These are phyloP conservation scores for Penicillium cosmopolitanum DNA, from an alignment of 495 filamentous ascomycete genomes.

Conservation along the genomic window DNA sequence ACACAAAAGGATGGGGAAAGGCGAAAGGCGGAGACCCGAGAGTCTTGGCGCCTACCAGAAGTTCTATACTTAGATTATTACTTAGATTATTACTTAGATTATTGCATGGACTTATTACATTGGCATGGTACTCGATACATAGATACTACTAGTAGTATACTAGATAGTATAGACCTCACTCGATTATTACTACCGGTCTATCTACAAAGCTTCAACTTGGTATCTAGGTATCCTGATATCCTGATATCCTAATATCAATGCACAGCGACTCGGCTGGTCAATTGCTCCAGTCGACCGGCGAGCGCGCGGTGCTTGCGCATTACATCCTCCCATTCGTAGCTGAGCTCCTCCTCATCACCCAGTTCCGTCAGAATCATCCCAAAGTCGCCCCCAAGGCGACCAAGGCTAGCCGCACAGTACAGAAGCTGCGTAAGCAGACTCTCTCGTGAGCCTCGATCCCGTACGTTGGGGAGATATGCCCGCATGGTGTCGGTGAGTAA, in stretches of 20 bases:
- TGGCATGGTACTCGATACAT: too few species aligned
- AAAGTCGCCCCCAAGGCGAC: constrained; percentile 91
- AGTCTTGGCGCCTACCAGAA: constrained; percentile 10
- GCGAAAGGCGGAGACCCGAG: constrained; percentile 10
- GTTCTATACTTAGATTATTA: not conserved
- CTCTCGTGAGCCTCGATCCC: constrained; percentile 76
- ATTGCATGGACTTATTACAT: too few species aligned
- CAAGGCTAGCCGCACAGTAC: constrained; percentile 93
- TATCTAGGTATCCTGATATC: not conserved
- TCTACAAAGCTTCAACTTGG: not conserved
- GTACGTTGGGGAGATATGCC: constrained; percentile 80
- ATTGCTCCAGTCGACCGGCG: constrained; percentile 82
- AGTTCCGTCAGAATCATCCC: constrained; percentile 80
- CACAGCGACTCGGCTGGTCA: constrained; percentile 51
- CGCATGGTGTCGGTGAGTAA: constrained; percentile 79
- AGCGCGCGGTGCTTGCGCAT: constrained; percentile 87
- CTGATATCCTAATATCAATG: constrained; percentile 17
- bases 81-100: too few species aligned
- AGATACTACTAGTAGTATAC: too few species aligned
- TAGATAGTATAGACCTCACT: too few species aligned
- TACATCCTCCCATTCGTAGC: constrained; percentile 84
- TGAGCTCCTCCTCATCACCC: constrained; percentile 55
- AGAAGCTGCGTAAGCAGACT: constrained; percentile 92
- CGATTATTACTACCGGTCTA: not conserved
- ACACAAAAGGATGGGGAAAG: constrained; percentile 7